Percentiles rank a stretch among this genome's conserved stretches.
Conservation (phyloP, 805 yeast genomes). For the Teunomyces tritomae region DNA sequence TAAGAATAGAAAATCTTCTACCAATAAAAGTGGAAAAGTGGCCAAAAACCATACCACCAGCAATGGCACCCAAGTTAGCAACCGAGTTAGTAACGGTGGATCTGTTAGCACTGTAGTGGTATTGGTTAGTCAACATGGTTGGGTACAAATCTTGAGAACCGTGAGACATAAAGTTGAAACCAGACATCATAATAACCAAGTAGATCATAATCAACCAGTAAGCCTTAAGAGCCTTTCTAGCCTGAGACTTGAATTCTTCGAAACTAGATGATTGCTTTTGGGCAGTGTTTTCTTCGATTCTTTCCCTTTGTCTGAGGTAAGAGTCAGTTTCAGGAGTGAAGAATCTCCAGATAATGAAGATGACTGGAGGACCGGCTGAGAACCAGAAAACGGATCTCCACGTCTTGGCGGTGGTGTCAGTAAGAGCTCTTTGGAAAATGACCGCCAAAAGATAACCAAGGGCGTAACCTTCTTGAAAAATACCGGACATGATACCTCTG, state of each 20-base stretch:
- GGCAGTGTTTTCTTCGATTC: constrained; percentile 10
- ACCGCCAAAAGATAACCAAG: constrained; percentile 67
- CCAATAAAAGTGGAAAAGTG: constrained; percentile 37
- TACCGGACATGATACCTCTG: constrained; percentile 59
- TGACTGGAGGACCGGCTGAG: constrained; percentile 64
- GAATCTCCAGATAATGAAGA: constrained; percentile 57
- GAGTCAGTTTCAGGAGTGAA: constrained; percentile 61
- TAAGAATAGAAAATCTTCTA: constrained; percentile 32
- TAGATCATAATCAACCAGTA: constrained; percentile 65
- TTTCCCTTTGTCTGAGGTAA: constrained; percentile 39
- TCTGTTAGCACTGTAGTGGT: constrained; percentile 28
- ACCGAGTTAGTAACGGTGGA: constrained; percentile 41
- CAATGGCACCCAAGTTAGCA: constrained; percentile 41
- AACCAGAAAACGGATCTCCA: constrained; percentile 74
- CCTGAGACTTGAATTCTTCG: constrained; percentile 11
- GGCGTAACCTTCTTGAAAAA: constrained; percentile 80
- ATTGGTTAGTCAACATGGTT: constrained; percentile 35
- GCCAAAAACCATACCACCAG: constrained; percentile 46
- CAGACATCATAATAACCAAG: constrained; percentile 48
- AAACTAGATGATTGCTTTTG: constrained; percentile 7
- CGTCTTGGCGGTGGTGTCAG: constrained; percentile 45
- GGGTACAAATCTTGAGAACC: constrained; percentile 44
- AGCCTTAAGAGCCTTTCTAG: constrained; percentile 28
- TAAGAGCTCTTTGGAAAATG: constrained; percentile 62
- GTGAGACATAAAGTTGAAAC: constrained; percentile 41